Evolutionary conservation across 75 land plant species (phyloP).

Genomic region (Azolla pinnata): DNA sequence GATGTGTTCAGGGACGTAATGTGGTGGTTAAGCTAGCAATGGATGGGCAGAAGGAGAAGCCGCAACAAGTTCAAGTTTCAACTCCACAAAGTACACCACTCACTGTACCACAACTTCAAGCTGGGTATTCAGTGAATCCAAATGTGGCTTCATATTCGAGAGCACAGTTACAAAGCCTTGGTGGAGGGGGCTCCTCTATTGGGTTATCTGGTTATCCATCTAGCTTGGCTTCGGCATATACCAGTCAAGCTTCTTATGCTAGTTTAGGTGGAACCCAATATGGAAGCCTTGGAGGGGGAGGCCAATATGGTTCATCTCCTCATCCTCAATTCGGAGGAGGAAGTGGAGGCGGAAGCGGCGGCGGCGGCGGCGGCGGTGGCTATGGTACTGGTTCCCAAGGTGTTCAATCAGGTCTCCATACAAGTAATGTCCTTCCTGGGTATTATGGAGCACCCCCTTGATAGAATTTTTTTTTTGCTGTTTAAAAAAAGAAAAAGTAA

Average conservation of each 20-base stretch:
- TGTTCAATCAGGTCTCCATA: slow-evolving; percentile 10
- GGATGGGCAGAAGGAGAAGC: slow-evolving; percentile 45
- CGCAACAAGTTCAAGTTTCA: slow-evolving; percentile 21
- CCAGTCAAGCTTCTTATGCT: slow-evolving; percentile 23
- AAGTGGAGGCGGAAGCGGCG: no score
- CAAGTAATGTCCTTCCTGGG: not conserved
- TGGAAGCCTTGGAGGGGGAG: slow-evolving; percentile 10
- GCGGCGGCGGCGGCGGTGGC: no score
- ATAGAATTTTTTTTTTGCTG: no score
- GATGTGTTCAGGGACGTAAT: slow-evolving; percentile 43
- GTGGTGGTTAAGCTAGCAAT: slow-evolving; percentile 66
- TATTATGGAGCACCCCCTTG: slow-evolving; percentile 2
- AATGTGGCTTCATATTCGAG: slow-evolving; percentile 20
- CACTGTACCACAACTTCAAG: slow-evolving; percentile 18
- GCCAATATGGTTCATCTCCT: slow-evolving; percentile 16
- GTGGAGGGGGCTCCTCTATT: slow-evolving; percentile 22
- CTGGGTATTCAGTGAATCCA: slow-evolving; percentile 25
- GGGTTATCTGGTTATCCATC: slow-evolving; percentile 32
- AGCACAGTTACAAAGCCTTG: slow-evolving; percentile 20
- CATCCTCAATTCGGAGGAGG: slow-evolving; percentile 26
- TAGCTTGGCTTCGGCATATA: slow-evolving; percentile 22
- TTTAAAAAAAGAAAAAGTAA: no score
- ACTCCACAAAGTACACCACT: slow-evolving; percentile 11
- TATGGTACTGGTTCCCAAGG: not conserved
- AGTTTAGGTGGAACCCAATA: slow-evolving; percentile 25